phyloP scores from a whole-genome alignment of 305 asterid species.

The Fraxinus sp. region DNA sequence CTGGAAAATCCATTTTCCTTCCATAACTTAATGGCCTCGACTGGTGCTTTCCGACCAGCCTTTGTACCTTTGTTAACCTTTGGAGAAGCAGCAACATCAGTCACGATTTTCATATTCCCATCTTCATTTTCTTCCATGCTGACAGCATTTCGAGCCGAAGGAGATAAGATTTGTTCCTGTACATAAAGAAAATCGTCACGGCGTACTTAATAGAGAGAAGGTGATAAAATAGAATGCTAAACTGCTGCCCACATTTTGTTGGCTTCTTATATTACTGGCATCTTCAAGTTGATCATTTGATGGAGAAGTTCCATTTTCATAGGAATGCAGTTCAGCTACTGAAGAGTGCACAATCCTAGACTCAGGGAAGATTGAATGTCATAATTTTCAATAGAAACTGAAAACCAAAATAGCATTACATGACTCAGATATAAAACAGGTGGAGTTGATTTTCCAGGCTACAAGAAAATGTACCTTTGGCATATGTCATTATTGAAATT shows the following conservation, averaged over 20 bases:
- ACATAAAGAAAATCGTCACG: constrained; percentile 10
- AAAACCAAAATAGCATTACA: not conserved
- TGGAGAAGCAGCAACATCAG: constrained; percentile 40
- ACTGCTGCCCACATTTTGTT: constrained; percentile 38
- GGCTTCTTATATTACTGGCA: constrained; percentile 22
- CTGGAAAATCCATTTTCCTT: constrained; percentile 90
- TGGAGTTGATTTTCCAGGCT: not conserved
- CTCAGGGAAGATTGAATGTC: constrained; percentile 17
- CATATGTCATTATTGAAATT: constrained; percentile 70
- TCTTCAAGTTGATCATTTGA: constrained; percentile 45
- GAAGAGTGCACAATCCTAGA: constrained; percentile 73
- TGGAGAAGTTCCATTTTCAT: constrained; percentile 33
- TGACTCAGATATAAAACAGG: not conserved
- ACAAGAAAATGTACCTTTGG: constrained; percentile 55
- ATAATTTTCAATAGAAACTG: constrained; percentile 8
- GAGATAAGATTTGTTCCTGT: constrained; percentile 45
- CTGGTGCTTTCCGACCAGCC: constrained; percentile 76
- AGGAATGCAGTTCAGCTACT: constrained; percentile 45
- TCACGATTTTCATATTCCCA: constrained; percentile 32
- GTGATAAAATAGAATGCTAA: constrained; percentile 14
- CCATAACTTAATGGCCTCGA: constrained; percentile 59
- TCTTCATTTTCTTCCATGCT: constrained; percentile 36
- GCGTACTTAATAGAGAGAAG: not conserved
- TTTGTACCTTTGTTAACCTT: constrained; percentile 43
- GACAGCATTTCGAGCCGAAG: constrained; percentile 31